Base-by-base conservation (phyloP, 1,284 basidiomycete genomes). In the Marasmius sp. region DNA sequence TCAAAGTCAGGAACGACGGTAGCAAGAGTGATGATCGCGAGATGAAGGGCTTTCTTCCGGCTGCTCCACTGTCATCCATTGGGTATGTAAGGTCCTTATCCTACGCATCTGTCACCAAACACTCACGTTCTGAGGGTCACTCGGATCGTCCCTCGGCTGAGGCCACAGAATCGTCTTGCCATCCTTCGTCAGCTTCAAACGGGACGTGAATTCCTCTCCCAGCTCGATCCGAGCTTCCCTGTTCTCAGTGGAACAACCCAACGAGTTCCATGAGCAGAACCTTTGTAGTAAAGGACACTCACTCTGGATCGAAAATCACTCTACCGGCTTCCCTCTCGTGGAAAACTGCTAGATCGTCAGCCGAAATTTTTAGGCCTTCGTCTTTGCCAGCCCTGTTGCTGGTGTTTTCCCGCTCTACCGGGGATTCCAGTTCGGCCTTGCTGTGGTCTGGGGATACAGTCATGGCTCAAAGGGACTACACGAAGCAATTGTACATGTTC, bases 71-170 rank as follows among this genome's bases (percentile, higher is more conserved):
- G 18, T 12, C n/a, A 14, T 7, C 36, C 11, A 10, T 41, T 27
- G 10, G 9, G 18, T 18, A 27, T 12, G 9, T 50, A 45, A 50
- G 57, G 6, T 22, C 7, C 22, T 14, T n/a, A 50, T 18, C 14
- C 33, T 38, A 41, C 7, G 14, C 2, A 11, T 27, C 18, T 8
- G 5, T 20, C 18, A 49, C 41, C 33, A 3, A 27, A 18, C 39
- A 33, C 74, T 56, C 52, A 84, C 82, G 64, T 85, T 86, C 63
- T 85, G 84, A 5, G 84, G 83, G 64, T 85, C 84, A n/a, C 81
- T 72, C 5, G 78, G 81, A 65, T 82, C 78, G 58, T 86, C 79
- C 2, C 73, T 71, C 6, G 84, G 84, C 64, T 85, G 85, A 0
- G 84, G 84, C 82, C 84, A 86, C 6, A 85, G 76, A 7, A 86